Evolutionary conservation across 2,329 filamentous ascomycete genomes (phyloP), one percentile per base, ranked within the genome.

Genomic region (Fusarium staphyleae): DNA sequence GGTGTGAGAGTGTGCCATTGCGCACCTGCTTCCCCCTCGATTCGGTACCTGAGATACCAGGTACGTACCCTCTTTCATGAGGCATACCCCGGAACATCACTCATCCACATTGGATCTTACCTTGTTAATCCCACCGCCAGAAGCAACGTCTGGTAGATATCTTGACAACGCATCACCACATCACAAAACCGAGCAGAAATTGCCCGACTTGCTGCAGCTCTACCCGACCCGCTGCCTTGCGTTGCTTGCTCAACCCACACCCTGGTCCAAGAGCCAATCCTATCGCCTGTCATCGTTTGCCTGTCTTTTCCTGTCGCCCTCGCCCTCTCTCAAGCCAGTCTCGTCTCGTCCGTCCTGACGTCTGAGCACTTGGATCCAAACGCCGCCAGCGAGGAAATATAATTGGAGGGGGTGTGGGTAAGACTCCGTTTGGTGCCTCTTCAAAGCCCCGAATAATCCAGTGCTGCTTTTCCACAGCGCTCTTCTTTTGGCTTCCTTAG

Each of bases 131-230:
- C 60, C 58, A 56, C 55, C 51, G 50, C 70, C 67, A 68, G 66
- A 42, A 33, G 40, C 56, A 67, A 72, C 52, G 54, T 72, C 58
- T 74, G 69, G 72, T 60, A 57, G 57, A 68, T 61, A 66, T 69
- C 67, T 73, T 81, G 79, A 80, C 78, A 81, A 80, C 78, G 74
- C 77, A 81, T 80, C 77, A 77, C 70, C 73, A 68, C 70, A 67
- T 69, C 62, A 57, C 57, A 59, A 52, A 52, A n/a, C 51, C 34
- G 48, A 55, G 35, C 50, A 52, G 29, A 62, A 62, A 63, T 57
- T 62, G 59, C 62, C 66, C 66, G 66, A 67, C 65, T 60, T 63
- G 63, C 60, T 69, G 66, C 62, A 66, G 47, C 63, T 68, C 64
- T 67, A 60, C 62, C 67, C 63, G 66, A 70, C 66, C 69, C 66